phyloP scores from a whole-genome alignment of 2,329 filamentous ascomycete genomes.

The Neofusicoccum ribis region DNA sequence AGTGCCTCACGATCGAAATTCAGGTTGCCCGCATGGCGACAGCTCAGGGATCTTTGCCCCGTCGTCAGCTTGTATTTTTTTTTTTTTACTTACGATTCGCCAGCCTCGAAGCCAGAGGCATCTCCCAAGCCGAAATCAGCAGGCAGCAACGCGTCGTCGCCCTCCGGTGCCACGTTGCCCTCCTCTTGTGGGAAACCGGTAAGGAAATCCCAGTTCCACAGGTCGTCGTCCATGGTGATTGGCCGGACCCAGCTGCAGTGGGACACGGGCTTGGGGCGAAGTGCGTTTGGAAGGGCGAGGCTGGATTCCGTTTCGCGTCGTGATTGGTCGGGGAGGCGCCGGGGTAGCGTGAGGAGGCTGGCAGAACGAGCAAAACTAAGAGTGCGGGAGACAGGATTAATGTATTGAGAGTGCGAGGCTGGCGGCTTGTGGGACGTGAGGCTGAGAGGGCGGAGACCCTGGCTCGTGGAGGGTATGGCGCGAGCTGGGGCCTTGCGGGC shows the following conservation, averaged over 20 bases:
- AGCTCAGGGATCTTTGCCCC: not conserved
- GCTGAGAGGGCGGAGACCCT: not conserved
- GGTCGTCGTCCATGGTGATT: not conserved
- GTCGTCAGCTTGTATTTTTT: not conserved
- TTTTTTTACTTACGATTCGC: not conserved
- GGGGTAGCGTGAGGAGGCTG: not conserved
- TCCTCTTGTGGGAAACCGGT: not conserved
- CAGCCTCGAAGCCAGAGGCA: not conserved
- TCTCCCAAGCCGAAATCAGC: not conserved
- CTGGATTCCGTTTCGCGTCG: not conserved
- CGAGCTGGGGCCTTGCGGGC: not conserved
- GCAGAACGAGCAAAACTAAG: not conserved
- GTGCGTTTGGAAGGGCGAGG: not conserved
- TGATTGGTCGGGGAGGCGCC: not conserved
- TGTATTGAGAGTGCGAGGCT: not conserved
- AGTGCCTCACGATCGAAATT: no score
- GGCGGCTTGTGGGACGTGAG: not conserved
- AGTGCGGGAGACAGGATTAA: not conserved
- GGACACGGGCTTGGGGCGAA: not conserved
- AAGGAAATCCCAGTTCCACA: not conserved
- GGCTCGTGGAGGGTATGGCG: not conserved
- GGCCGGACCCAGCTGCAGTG: not conserved
- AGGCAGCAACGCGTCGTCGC: not conserved
- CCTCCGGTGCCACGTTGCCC: not conserved
- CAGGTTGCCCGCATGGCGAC: no score